Evolutionary conservation across 257 asterid genomes (phyloP).

Genomic region (Ilex aquifolium): DNA sequence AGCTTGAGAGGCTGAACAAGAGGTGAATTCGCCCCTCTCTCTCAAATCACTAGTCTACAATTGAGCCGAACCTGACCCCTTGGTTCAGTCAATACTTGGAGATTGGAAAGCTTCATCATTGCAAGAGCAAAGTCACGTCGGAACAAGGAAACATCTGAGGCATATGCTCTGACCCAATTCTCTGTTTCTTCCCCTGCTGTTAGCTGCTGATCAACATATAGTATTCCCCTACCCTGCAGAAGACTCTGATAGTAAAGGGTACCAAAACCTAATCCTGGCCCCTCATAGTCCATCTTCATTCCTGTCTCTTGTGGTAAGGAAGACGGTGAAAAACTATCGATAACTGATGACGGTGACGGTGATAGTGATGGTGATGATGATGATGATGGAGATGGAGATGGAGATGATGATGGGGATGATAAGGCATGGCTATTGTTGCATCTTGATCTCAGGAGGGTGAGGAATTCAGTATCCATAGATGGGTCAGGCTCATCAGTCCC

Average conservation of each 20-base stretch:
- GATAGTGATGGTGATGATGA: slow-evolving; percentile 24
- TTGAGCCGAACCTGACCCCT: slow-evolving; percentile 53
- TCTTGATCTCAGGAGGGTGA: slow-evolving; percentile 35
- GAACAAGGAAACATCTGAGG: slow-evolving; percentile 47
- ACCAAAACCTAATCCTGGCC: slow-evolving; percentile 58
- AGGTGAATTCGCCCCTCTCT: slow-evolving; percentile 2
- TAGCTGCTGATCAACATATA: slow-evolving; percentile 67
- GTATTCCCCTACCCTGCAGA: slow-evolving; percentile 54
- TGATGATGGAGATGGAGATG: slow-evolving; percentile 18
- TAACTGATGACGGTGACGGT: slow-evolving; percentile 29
- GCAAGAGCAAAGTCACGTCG: slow-evolving; percentile 48
- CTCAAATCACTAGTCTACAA: slow-evolving; percentile 43
- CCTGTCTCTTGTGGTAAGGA: slow-evolving; percentile 24
- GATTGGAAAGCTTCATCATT: slow-evolving; percentile 71
- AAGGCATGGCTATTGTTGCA: slow-evolving; percentile 33
- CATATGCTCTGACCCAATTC: slow-evolving; percentile 57
- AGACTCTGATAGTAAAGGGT: slow-evolving; percentile 60
- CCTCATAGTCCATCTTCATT: slow-evolving; percentile 68
- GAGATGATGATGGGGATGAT: slow-evolving; percentile 18
- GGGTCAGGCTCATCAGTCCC: slow-evolving; percentile 45
- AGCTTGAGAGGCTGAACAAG: background rate
- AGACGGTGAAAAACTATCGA: slow-evolving; percentile 6
- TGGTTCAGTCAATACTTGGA: slow-evolving; percentile 33
- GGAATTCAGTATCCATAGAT: slow-evolving; percentile 50
- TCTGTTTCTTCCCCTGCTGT: slow-evolving; percentile 45